These are phyloP conservation scores for Botryotinia narcissicola DNA, from an alignment of 2,329 filamentous ascomycete species.

Conservation along the genomic window DNA sequence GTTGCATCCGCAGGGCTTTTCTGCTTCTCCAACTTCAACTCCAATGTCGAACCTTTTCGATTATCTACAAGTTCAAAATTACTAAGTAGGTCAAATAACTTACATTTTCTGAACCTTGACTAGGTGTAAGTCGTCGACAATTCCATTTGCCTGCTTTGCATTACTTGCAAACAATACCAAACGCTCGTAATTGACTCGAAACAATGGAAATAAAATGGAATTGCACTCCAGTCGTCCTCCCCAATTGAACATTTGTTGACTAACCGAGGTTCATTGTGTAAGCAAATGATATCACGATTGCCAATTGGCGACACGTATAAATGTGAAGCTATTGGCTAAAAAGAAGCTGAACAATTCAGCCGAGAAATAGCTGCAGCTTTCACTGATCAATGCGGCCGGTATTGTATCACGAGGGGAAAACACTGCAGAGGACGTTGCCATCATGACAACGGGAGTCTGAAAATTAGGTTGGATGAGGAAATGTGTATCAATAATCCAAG, in stretches of 20 bases:
- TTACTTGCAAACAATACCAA: neutral
- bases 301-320: neutral
- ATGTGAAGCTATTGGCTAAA: conserved; percentile 2
- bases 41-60: neutral
- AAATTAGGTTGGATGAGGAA: conserved; percentile 5
- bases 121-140: neutral
- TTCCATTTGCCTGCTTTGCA: neutral
- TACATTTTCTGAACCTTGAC: neutral
- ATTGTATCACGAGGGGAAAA: conserved; percentile 10
- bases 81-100: neutral
- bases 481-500: conserved; percentile 17
- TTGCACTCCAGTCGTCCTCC: neutral
- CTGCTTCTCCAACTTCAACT: neutral
- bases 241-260: neutral
- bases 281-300: neutral
- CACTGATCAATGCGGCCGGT: neutral
- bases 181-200: neutral
- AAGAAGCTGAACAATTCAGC: neutral
- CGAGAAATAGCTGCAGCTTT: conserved; percentile 9
- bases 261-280: neutral
- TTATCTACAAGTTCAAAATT: neutral
- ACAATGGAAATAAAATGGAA: neutral
- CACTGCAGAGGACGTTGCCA: conserved; percentile 9
- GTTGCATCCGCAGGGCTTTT: conserved; percentile 18
- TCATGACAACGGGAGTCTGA: conserved; percentile 2